Base-by-base conservation (phyloP, 768 basidiomycete genomes). In the Crucibulum laeve region DNA sequence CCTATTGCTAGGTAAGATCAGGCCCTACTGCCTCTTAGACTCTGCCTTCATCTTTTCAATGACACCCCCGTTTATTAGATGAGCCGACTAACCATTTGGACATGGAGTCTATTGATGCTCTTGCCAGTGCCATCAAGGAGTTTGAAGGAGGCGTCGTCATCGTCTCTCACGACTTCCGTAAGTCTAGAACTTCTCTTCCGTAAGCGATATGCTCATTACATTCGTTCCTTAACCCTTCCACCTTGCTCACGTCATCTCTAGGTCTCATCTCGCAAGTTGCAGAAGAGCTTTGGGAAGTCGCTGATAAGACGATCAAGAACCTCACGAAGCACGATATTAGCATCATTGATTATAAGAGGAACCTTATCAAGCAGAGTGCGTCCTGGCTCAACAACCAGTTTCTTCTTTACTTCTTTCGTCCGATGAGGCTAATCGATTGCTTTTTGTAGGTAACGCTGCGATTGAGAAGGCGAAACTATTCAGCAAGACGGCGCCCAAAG, bases 111-210 rank as follows among this genome's bases (percentile, higher is more conserved):
- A 99, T 99, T 63, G 95, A 98, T 61, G 95, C 96, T 1, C 80
- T 99, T 38, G 96, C 96, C 5, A 64, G 66, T 19, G 95, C 96
- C 39, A 98, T 99, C 76, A 96, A 95, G 65, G 90, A 89, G 59
- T 99, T 91, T 62, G 87, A 90, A 58, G 96, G 96, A 47, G 95
- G 96, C 56, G 96, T 99, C 30, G 96, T 98, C 54, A 98, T 99
- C 61, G 96, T 99, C 51, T 97, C 94, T 38, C 96, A 98, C 73
- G 95, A 99, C 68, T 99, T 99, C 87, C 89, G 95, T 90, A 55
- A 52, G 86, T 79, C n/a, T n/a, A n/a, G n/a, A n/a, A n/a, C n/a
- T n/a, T n/a, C n/a, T n/a, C 19, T 44, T 41, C 7, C 13, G 42
- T 18, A 15, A 13, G 8, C 40, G n/a, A 14, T 24, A 24, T 43